These are phyloP conservation scores for Colletotrichum somersetense DNA, from an alignment of 2,329 filamentous ascomycete genomes.

Conservation along the genomic window DNA sequence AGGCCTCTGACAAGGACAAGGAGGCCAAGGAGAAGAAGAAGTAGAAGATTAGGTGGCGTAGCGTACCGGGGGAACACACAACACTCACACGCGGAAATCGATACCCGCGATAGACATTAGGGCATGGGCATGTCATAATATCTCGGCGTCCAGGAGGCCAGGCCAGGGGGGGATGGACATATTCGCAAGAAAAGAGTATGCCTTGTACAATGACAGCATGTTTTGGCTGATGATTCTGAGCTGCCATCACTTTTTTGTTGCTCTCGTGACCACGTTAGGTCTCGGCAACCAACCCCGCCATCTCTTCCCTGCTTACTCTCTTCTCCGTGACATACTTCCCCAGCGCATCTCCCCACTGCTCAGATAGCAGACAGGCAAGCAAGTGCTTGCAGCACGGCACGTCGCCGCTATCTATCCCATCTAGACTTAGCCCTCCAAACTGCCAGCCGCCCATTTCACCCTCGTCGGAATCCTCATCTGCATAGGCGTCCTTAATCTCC, in stretches of 20 bases:
- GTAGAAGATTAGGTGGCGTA: constrained; percentile 42
- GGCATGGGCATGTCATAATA: constrained; percentile 41
- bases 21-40: constrained; percentile 67
- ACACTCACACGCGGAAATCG: constrained; percentile 29
- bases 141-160: constrained; percentile 40
- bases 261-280: constrained; percentile 44
- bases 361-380: constrained; percentile 82
- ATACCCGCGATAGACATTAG: constrained; percentile 41
- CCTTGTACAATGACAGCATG: constrained; percentile 42
- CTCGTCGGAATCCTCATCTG: constrained; percentile 25
- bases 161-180: constrained; percentile 28
- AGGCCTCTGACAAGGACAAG: constrained; percentile 59
- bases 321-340: constrained; percentile 67
- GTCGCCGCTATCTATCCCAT: constrained; percentile 49
- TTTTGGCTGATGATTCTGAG: constrained; percentile 30
- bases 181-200: constrained; percentile 37
- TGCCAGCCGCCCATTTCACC: constrained; percentile 45
- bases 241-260: neutral
- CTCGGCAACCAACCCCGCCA: constrained; percentile 76
- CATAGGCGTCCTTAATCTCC: constrained; percentile 40
- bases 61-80: constrained; percentile 19
- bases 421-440: constrained; percentile 65
- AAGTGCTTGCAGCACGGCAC: constrained; percentile 87
- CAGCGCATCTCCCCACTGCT: constrained; percentile 72
- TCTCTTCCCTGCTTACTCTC: constrained; percentile 71